These are phyloP conservation scores for Phytopythium sindhum DNA, from an alignment of 352 stramenopile genomes.

Conservation along the genomic window DNA sequence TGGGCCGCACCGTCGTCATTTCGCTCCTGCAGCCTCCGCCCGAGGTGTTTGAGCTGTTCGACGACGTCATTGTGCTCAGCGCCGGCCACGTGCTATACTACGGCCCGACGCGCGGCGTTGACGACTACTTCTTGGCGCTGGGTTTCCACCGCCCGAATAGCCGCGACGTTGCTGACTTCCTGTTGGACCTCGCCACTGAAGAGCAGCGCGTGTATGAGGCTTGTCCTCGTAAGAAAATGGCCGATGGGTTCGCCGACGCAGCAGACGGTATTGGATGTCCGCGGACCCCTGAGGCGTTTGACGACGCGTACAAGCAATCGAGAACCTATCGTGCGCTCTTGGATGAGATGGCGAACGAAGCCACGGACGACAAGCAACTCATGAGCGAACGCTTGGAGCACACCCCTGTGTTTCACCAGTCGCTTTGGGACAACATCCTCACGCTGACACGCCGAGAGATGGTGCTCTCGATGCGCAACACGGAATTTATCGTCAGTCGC, in stretches of 20 bases:
- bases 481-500: conserved; percentile 22
- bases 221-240: neutral
- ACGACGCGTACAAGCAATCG: conserved; percentile 8
- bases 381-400: conserved; percentile 21
- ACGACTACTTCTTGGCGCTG: conserved; percentile 61
- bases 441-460: conserved; percentile 36
- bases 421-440: conserved; percentile 11
- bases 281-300: conserved; percentile 11
- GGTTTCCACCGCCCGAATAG: conserved; percentile 39
- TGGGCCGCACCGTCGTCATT: conserved; percentile 32
- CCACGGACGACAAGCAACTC: conserved; percentile 62
- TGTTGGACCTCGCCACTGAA: conserved; percentile 26
- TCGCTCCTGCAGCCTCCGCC: conserved; percentile 81
- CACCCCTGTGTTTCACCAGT: conserved; percentile 10
- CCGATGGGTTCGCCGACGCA: neutral
- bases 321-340: conserved; percentile 48
- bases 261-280: neutral
- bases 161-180: conserved; percentile 34
- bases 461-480: conserved; percentile 39
- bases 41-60: conserved; percentile 82
- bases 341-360: conserved; percentile 78
- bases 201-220: conserved; percentile 19
- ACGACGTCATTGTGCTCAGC: conserved; percentile 72
- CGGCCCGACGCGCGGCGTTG: conserved; percentile 24
- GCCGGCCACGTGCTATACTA: conserved; percentile 24